Evolutionary conservation across 1,284 basidiomycete species (phyloP).

Genomic region (Volvariella volvacea): DNA sequence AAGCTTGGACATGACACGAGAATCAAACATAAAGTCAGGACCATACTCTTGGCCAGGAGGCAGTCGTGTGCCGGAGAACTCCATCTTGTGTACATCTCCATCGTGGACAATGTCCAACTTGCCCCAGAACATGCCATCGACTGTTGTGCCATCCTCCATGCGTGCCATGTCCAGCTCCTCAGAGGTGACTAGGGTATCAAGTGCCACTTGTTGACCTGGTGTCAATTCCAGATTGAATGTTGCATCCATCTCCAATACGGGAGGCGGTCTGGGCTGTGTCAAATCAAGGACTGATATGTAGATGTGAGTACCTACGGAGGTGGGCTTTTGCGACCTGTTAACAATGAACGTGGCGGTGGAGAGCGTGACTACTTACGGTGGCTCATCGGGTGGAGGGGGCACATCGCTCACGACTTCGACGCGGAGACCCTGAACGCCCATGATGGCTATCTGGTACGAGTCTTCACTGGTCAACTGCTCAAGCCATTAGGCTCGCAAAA

Average conservation of each 20-base stretch:
- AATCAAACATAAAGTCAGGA: conserved; percentile 66
- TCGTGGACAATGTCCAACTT: conserved; percentile 75
- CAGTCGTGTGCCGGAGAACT: conserved; percentile 72
- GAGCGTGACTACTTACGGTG: conserved; percentile 49
- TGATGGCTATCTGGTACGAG: conserved; percentile 75
- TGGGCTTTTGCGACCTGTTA: conserved; percentile 31
- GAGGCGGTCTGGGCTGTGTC: conserved; percentile 51
- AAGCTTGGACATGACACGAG: conserved; percentile 65
- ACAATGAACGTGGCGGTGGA: conserved; percentile 7
- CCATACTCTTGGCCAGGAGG: conserved; percentile 55
- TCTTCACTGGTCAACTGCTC: conserved; percentile 69
- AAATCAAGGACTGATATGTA: conserved; percentile 9
- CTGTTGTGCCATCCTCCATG: conserved; percentile 78
- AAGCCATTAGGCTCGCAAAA: conserved; percentile 7
- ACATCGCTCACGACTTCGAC: conserved; percentile 79
- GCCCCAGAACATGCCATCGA: conserved; percentile 79
- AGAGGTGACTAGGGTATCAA: conserved; percentile 69
- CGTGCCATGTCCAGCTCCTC: conserved; percentile 80
- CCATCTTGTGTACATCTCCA: conserved; percentile 68
- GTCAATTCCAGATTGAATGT: conserved; percentile 71
- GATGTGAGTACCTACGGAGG: conserved; percentile 53
- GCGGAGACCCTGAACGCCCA: conserved; percentile 69
- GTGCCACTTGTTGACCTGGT: conserved; percentile 67
- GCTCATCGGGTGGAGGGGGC: conserved; percentile 72
- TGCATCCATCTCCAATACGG: conserved; percentile 79